Conservation (phyloP, 495 filamentous ascomycete species). For the Penicillium mononematosum region DNA sequence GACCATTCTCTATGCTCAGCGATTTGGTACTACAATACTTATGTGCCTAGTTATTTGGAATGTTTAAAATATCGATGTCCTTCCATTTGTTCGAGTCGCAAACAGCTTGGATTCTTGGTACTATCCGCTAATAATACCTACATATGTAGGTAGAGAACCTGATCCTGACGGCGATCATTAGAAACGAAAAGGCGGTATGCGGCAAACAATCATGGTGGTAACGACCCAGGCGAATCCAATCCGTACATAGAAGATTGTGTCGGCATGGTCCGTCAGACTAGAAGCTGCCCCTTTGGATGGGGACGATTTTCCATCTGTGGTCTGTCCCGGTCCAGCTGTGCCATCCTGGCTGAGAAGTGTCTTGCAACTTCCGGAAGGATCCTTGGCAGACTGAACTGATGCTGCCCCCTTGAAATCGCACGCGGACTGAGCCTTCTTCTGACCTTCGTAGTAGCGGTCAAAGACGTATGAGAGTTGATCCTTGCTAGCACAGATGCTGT, state of each 20-base stretch:
- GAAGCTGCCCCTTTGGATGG: slow-evolving; percentile 22
- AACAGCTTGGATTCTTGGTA: not conserved
- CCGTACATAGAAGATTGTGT: no score
- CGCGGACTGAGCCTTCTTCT: slow-evolving; percentile 49
- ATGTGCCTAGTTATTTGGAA: not conserved
- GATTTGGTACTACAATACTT: not conserved
- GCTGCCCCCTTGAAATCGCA: slow-evolving; percentile 80
- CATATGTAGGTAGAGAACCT: not conserved
- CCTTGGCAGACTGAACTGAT: slow-evolving; percentile 44
- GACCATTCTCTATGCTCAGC: not conserved
- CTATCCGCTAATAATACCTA: not conserved
- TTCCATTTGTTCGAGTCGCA: not conserved
- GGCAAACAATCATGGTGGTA: no score
- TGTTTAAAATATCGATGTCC: not conserved
- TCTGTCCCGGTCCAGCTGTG: slow-evolving; percentile 56
- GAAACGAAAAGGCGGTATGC: no score
- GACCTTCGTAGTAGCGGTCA: slow-evolving; percentile 68
- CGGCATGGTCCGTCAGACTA: no score
- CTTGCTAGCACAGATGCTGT: slow-evolving; percentile 74
- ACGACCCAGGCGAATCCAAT: no score
- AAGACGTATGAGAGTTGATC: slow-evolving; percentile 80
- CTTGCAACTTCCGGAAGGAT: slow-evolving; percentile 51
- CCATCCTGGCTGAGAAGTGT: slow-evolving; percentile 59
- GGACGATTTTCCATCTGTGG: slow-evolving; percentile 29
- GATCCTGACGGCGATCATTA: not conserved